Percentiles rank a stretch among this genome's conserved stretches.
Evolutionary conservation across 2,329 filamentous ascomycete genomes (phyloP).

Genomic region (Microdochium nivale): DNA sequence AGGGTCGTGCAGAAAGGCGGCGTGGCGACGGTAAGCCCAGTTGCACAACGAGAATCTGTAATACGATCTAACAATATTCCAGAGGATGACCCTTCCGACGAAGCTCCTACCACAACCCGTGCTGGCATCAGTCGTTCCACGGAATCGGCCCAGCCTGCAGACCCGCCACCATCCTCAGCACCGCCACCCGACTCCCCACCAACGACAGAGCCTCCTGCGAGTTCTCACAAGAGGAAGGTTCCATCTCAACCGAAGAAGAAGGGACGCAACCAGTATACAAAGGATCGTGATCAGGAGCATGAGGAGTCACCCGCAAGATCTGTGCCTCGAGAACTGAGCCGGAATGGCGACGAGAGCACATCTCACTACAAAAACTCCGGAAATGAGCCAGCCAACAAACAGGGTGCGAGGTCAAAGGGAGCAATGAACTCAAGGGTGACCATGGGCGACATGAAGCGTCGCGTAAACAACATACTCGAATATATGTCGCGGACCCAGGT

Average conservation of each 20-base stretch:
- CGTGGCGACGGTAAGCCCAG: slow-evolving; percentile 63
- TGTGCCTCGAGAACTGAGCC: slow-evolving; percentile 36
- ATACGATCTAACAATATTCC: slow-evolving; percentile 18
- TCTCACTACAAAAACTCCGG: slow-evolving; percentile 20
- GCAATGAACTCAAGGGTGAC: slow-evolving; percentile 61
- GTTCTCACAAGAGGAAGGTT: slow-evolving; percentile 51
- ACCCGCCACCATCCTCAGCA: slow-evolving; percentile 36
- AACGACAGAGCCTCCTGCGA: slow-evolving; percentile 26
- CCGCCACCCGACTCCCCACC: slow-evolving; percentile 39
- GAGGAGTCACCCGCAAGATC: slow-evolving; percentile 50
- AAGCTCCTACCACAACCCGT: slow-evolving; percentile 44
- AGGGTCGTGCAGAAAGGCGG: slow-evolving; percentile 72
- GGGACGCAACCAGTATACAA: slow-evolving; percentile 76
- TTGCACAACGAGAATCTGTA: background rate
- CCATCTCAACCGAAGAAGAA: slow-evolving; percentile 57
- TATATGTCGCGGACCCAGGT: slow-evolving; percentile 86
- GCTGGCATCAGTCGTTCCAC: slow-evolving; percentile 22
- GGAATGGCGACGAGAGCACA: slow-evolving; percentile 35
- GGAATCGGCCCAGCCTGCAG: slow-evolving; percentile 23
- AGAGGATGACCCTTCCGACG: slow-evolving; percentile 69
- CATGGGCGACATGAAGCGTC: slow-evolving; percentile 81
- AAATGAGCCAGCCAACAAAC: slow-evolving; percentile 35
- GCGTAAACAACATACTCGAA: slow-evolving; percentile 75
- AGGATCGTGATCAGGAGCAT: slow-evolving; percentile 53
- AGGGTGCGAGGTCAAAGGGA: slow-evolving; percentile 41